Base-by-base conservation (phyloP, 2,329 filamentous ascomycete species). In the Tolypocladium paradoxum region DNA sequence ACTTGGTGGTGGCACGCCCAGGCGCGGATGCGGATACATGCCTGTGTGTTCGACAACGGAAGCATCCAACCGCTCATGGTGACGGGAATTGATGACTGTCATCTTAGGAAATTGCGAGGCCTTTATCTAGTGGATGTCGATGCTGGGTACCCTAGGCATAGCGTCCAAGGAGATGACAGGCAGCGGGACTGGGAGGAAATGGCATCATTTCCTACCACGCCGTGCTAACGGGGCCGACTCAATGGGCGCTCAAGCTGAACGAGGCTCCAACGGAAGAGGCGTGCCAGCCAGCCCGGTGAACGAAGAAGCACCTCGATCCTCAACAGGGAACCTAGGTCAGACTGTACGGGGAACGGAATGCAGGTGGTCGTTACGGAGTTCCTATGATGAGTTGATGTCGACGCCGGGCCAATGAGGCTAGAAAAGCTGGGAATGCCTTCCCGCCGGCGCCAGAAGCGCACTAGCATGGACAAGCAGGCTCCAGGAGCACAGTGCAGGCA, bases 41-140 rank as follows among this genome's bases (percentile, higher is more conserved):
- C 27, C 43, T 6, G 27, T 18, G 40, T 24, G 22, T 18, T 27
- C 20, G 14, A 29, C 45, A 48, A 12, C 46, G 47, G 47, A 11
- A 48, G 47, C 47, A 16, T 16, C 46, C 46, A 48, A 40, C 38
- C 18, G 38, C 2, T 24, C 16, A 18, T 45, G 40, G 40, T 18
- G 14, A 27, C 33, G 16, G 22, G 22, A 49, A 35, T 24, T 45
- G 37, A 51, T 45, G 35, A 43, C n/a, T 20, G n/a, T 51, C 53
- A 51, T 51, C 43, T 45, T 35, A 48, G 18, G 53, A 54, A 48
- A 54, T 54, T 54, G 49, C 48, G 37, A 51, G 14, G 14, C 31
- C 24, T 31, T 18, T 43, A 29, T 24, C 16, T n/a, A 27, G 48
- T 37, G 48, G 48, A 49, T 49, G 34, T 36, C 45, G 16, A 24